These are phyloP conservation scores for Ambrosia trifida DNA, from an alignment of 129 eudicot species.

Conservation along the genomic window DNA sequence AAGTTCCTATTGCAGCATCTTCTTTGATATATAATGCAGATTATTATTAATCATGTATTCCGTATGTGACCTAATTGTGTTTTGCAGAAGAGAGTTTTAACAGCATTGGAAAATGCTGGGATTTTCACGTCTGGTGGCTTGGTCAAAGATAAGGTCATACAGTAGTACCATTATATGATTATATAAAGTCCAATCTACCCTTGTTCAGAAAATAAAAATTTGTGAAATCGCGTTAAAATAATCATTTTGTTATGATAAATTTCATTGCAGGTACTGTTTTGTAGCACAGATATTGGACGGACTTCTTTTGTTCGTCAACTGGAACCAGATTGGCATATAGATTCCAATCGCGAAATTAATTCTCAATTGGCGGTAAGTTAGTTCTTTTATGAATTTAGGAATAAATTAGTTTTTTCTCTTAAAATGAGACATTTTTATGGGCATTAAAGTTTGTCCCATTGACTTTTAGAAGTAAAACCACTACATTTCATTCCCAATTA, in stretches of 20 bases:
- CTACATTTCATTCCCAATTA: not conserved
- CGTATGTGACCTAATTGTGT: too few species aligned
- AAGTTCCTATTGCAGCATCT: not conserved
- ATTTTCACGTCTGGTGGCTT: constrained; percentile 85
- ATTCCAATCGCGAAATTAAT: constrained; percentile 62
- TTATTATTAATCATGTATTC: not conserved
- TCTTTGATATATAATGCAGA: too few species aligned
- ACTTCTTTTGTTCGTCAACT: constrained; percentile 88
- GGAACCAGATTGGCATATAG: constrained; percentile 98
- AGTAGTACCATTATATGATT: not conserved
- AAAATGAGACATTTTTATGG: too few species aligned
- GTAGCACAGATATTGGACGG: constrained; percentile 87
- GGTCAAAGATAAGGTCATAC: constrained; percentile 81
- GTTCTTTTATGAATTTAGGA: not conserved
- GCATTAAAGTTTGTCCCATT: not conserved
- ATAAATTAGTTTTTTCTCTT: too few species aligned
- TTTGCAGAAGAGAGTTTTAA: constrained; percentile 71
- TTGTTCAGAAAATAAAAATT: too few species aligned
- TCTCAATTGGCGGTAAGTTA: constrained; percentile 68
- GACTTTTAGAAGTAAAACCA: not conserved
- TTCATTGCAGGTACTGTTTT: constrained; percentile 74
- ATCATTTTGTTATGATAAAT: not conserved
- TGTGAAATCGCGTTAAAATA: not conserved
- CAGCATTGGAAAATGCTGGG: constrained; percentile 91
- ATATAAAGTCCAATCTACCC: not conserved